A percentile compares a stretch with the other conserved stretches of the same genome.
phyloP scores from a whole-genome alignment of 2,329 filamentous ascomycete species.

The Uncinocarpus reesii region DNA sequence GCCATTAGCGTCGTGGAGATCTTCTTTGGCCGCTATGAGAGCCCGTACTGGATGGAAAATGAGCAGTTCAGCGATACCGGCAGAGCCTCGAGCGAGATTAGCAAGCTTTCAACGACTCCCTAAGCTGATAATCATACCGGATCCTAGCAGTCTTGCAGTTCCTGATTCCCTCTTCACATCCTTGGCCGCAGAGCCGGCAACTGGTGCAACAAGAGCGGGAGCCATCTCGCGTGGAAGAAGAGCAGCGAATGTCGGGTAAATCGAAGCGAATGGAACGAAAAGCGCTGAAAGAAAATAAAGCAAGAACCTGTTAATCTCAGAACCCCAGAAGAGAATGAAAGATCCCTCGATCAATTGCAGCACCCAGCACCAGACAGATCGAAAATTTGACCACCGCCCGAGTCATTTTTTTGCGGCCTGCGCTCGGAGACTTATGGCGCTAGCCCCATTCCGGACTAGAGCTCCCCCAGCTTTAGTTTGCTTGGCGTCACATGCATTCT shows the following conservation, averaged over 20 bases:
- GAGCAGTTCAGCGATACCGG: conserved; percentile 84
- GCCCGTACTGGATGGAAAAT: conserved; percentile 72
- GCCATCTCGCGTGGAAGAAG: conserved; percentile 40
- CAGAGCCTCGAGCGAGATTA: conserved; percentile 53
- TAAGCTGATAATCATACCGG: conserved; percentile 51
- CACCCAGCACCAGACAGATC: not conserved
- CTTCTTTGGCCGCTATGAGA: not conserved
- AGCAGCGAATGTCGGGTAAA: not conserved
- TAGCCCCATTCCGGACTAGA: not conserved
- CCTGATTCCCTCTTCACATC: conserved; percentile 78
- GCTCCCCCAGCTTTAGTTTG: not conserved
- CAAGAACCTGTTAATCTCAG: not conserved
- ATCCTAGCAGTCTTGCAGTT: conserved; percentile 76
- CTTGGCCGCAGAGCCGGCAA: conserved; percentile 42
- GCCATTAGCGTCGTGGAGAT: not conserved
- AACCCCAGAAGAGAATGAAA: conserved; percentile 7
- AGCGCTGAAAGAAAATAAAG: not conserved
- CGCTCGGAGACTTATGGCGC: not conserved
- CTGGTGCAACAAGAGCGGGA: conserved; percentile 35
- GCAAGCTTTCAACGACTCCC: conserved; percentile 11
- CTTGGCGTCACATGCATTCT: not conserved
- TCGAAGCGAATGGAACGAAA: not conserved
- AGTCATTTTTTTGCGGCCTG: not conserved
- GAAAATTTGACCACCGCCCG: not conserved
- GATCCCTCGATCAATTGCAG: not conserved